phyloP scores from a whole-genome alignment of 2,329 filamentous ascomycete genomes.

The Gyromitra esculenta region DNA sequence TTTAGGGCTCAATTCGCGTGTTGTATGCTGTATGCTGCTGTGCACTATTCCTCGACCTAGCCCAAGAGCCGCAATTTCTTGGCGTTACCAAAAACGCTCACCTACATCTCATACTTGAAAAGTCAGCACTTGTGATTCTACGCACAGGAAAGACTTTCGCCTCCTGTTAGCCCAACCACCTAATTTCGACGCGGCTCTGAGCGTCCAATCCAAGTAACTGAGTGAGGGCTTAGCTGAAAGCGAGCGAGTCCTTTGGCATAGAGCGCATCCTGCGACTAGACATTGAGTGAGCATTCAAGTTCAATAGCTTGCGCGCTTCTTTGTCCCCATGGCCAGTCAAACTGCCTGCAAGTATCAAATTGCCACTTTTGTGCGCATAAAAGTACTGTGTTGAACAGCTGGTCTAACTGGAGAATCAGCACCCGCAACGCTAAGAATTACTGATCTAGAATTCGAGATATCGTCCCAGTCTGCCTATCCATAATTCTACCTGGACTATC shows the following conservation, averaged over 20 bases:
- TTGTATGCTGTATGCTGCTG: conserved; percentile 28
- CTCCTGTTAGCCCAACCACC: conserved; percentile 26
- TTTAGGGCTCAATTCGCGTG: conserved; percentile 5
- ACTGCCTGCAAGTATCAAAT: background rate
- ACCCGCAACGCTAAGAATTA: background rate
- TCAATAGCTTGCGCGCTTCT: conserved; percentile 11
- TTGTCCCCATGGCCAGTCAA: background rate
- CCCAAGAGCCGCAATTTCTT: conserved; percentile 10
- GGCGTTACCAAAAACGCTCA: background rate
- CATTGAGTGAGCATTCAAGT: background rate
- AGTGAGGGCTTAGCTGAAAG: background rate
- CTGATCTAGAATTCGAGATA: background rate
- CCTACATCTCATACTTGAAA: background rate
- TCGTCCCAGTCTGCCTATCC: background rate
- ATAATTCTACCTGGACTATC: background rate
- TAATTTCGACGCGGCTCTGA: conserved; percentile 33
- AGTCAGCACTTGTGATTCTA: background rate
- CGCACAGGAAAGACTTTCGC: background rate
- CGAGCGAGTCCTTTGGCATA: background rate
- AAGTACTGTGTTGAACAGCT: background rate
- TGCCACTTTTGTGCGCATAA: background rate
- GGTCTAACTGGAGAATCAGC: background rate
- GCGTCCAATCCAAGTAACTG: background rate
- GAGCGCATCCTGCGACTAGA: conserved; percentile 4
- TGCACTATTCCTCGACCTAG: background rate